Conservation (phyloP, 2,329 filamentous ascomycete genomes). For the Emericellopsis atlantica region DNA sequence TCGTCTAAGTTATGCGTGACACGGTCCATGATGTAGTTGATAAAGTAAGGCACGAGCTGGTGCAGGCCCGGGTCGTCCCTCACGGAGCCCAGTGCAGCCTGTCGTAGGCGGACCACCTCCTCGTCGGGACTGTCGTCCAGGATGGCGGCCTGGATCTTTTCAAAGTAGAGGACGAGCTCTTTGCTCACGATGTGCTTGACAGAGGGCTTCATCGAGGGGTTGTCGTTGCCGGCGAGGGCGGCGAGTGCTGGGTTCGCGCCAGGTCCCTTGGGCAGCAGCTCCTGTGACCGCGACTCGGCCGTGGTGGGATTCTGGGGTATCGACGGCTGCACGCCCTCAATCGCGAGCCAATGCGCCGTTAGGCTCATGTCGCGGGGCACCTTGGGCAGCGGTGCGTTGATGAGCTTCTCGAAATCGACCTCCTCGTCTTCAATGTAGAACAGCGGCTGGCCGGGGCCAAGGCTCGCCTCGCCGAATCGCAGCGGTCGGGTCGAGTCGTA, state of each 20-base stretch:
- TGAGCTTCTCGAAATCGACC: conserved; percentile 96
- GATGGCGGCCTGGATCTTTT: conserved; percentile 82
- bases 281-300: conserved; percentile 69
- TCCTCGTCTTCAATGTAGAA: conserved; percentile 99
- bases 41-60: conserved; percentile 91
- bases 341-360: conserved; percentile 93
- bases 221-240: conserved; percentile 74
- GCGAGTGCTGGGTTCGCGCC: conserved; percentile 74
- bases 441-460: conserved; percentile 85
- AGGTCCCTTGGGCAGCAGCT: conserved; percentile 80
- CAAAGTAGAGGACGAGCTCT: conserved; percentile 92
- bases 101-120: conserved; percentile 56
- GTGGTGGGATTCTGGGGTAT: conserved; percentile 93
- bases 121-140: conserved; percentile 82
- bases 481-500: conserved; percentile 88
- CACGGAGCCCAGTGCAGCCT: conserved; percentile 75
- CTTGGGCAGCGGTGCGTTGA: conserved; percentile 90
- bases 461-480: conserved; percentile 82
- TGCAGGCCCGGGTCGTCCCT: conserved; percentile 85
- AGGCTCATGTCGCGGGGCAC: conserved; percentile 88
- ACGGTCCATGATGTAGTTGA: conserved; percentile 90
- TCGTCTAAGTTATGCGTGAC: conserved; percentile 90
- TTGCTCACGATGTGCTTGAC: conserved; percentile 96
- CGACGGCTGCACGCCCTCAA: conserved; percentile 92
- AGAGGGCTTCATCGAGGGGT: conserved; percentile 62